Base-by-base conservation (phyloP, 2,329 filamentous ascomycete genomes). In the Aureobasidium sp. region DNA sequence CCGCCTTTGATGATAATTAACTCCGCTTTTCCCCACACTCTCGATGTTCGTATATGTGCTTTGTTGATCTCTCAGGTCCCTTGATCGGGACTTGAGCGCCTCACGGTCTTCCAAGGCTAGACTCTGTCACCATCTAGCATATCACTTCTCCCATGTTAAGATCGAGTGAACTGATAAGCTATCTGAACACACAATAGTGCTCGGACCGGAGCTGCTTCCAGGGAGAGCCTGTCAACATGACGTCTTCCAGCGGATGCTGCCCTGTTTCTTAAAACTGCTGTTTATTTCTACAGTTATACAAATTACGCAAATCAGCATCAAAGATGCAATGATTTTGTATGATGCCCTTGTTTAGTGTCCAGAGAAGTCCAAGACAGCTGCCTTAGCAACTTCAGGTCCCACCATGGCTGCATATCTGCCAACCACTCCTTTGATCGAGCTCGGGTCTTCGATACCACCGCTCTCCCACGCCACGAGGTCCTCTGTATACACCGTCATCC, bases 391-490 rank as follows among this genome's bases (percentile, higher is more conserved):
- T 47, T 87, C 83, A 1, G 81, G 77, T 0, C 89, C 89, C 48
- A 90, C 72, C 12, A 83, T 82, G 3, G 87, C 86, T 3, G 86
- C 82, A 56, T 91, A 71, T 65, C 91, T 87, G 1, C 84, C 87
- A 63, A 91, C 80, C 39, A 80, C 78, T 0, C 83, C 81, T 69
- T 87, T 89, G 37, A 89, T 72, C 1, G 79, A 79, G 5, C 74
- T 72, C 20, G 76, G 72, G 53, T 85, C 77, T 13, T 74, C 70
- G 2, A 88, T 73, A 37, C 67, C 64, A 37, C 82, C 78, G 1
- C 75, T 70, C 0, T 84, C 76, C 88, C 88, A 91, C 2, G 76
- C 76, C 2, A 82, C 77, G 9, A 90, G 75, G 69, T 87, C 78
- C 64, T 71, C 66, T 57, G 72, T 71, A 56, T 72, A 67, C 15